These are phyloP conservation scores for Prunus persica DNA, from an alignment of 306 rosid genomes.

Conservation along the genomic window Prunus_persica_NCBIv2 NC_034015.1:17567501-17568000, in stretches of 20 bases:
- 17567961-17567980: neutral
- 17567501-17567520: constrained; percentile 58
- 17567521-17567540: constrained; percentile 58
- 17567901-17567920: constrained; percentile 65
- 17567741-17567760: constrained; percentile 23
- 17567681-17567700: constrained; percentile 37
- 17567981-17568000: neutral
- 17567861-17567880: neutral
- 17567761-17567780: neutral
- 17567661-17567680: constrained; percentile 39
- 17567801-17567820: constrained; percentile 35
- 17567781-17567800: constrained; percentile 21
- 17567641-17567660: constrained; percentile 38
- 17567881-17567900: constrained; percentile 27
- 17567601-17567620: constrained; percentile 61
- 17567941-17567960: neutral
- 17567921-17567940: constrained; percentile 48
- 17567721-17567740: constrained; percentile 36
- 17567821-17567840: constrained; percentile 63
- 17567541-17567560: constrained; percentile 55
- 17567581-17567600: constrained; percentile 52
- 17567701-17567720: constrained; percentile 27
- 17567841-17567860: constrained; percentile 46
- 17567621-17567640: constrained; percentile 44
- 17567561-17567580: constrained; percentile 56